Conservation (phyloP, 495 filamentous ascomycete genomes). For the Umbilicaria muhlenbergii region DNA sequence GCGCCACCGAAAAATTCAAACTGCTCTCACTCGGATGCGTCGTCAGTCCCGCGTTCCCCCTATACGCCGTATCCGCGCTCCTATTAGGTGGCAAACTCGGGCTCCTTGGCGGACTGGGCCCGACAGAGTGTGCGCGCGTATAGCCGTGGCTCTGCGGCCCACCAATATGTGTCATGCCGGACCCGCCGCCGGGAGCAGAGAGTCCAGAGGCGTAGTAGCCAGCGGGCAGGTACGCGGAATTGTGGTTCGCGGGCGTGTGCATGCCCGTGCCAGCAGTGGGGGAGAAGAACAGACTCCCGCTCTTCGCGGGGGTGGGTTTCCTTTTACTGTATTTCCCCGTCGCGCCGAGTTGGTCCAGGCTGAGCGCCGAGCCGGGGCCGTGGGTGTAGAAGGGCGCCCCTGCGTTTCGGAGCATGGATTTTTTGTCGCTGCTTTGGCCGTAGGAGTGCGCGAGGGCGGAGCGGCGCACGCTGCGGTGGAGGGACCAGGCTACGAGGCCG, state of each 20-base stretch:
- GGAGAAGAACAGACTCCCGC: constrained; percentile 73
- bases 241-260: constrained; percentile 34
- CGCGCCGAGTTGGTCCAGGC: constrained; percentile 36
- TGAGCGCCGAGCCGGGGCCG: constrained; percentile 43
- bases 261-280: constrained; percentile 60
- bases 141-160: constrained; percentile 35
- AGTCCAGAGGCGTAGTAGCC: constrained; percentile 76
- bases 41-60: constrained; percentile 20
- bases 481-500: constrained; percentile 72
- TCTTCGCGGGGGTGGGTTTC: constrained; percentile 30
- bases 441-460: constrained; percentile 56
- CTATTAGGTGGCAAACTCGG: constrained; percentile 35
- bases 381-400: constrained; percentile 40
- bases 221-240: constrained; percentile 64
- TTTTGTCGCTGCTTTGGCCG: constrained; percentile 11
- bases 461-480: constrained; percentile 73
- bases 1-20: constrained; percentile 46
- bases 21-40: constrained; percentile 48
- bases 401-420: constrained; percentile 28
- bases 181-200: constrained; percentile 28
- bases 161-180: constrained; percentile 29
- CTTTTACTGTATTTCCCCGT: constrained; percentile 25
- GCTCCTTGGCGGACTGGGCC: constrained; percentile 50
- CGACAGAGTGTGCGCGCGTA: constrained; percentile 26
- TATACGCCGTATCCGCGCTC: constrained; percentile 17